A percentile compares a stretch with the other conserved stretches of the same genome.
These are phyloP conservation scores for Backusella liffmaniae DNA, from an alignment of 192 early-diverging fungal genomes.

Conservation along the genomic window DNA sequence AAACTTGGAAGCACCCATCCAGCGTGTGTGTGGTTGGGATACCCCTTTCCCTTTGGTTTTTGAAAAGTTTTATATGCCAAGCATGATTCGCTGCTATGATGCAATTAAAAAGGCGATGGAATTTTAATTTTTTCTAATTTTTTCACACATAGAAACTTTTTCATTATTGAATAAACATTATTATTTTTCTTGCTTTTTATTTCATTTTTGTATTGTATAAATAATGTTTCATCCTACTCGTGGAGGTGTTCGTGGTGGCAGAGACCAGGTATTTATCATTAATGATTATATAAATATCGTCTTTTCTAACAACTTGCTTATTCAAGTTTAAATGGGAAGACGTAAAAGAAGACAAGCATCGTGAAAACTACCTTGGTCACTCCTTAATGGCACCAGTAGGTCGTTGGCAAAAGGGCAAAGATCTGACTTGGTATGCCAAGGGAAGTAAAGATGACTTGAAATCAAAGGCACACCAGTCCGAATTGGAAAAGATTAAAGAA, in stretches of 20 bases:
- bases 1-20: constrained; percentile 85
- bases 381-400: constrained; percentile 78
- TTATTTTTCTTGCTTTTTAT: neutral
- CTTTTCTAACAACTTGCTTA: neutral
- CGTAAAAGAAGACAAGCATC: constrained; percentile 65
- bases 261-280: constrained; percentile 30
- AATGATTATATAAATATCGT: neutral
- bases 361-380: constrained; percentile 87
- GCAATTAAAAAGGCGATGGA: constrained; percentile 80
- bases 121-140: constrained; percentile 48
- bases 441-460: constrained; percentile 35
- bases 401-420: constrained; percentile 71
- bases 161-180: neutral
- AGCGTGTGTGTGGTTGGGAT: constrained; percentile 86
- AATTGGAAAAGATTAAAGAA: constrained; percentile 56
- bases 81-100: constrained; percentile 79
- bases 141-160: neutral
- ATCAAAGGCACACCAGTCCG: constrained; percentile 22
- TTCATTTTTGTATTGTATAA: neutral
- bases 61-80: constrained; percentile 94
- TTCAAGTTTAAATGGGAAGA: constrained; percentile 58
- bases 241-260: constrained; percentile 37
- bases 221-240: constrained; percentile 36
- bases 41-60: constrained; percentile 91
- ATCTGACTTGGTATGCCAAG: constrained; percentile 76